phyloP scores from a whole-genome alignment of 768 basidiomycete genomes.

The Leucocoprinus sp. region DNA sequence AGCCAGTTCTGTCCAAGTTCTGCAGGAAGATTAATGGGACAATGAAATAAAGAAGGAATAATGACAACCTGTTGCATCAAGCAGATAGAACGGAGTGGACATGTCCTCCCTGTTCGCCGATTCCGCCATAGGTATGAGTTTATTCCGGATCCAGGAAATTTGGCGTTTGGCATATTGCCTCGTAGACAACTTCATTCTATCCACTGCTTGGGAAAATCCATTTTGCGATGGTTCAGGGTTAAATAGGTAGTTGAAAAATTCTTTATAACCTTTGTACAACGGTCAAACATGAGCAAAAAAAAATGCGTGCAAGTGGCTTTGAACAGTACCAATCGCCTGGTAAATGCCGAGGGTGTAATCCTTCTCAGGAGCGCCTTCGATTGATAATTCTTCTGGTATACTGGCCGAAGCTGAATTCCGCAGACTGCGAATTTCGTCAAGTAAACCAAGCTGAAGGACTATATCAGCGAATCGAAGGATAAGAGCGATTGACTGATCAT shows the following conservation, averaged over 20 bases:
- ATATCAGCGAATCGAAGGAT: background rate
- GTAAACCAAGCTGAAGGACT: conserved; percentile 55
- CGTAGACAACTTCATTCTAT: conserved; percentile 81
- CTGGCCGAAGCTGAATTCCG: conserved; percentile 22
- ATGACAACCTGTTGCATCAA: conserved; percentile 58
- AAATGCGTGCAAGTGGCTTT: conserved; percentile 1
- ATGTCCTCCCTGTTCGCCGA: conserved; percentile 33
- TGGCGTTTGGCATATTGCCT: conserved; percentile 89
- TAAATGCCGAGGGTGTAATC: conserved; percentile 84
- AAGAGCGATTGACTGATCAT: conserved; percentile 11
- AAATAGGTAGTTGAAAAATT: conserved; percentile 69
- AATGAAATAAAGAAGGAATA: background rate
- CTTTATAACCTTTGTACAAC: conserved; percentile 74
- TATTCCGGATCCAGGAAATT: conserved; percentile 86
- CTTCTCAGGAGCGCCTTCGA: conserved; percentile 11
- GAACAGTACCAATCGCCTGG: conserved; percentile 75
- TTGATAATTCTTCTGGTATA: background rate
- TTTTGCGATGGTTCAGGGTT: conserved; percentile 27
- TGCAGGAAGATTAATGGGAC: conserved; percentile 16
- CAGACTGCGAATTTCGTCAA: conserved; percentile 68
- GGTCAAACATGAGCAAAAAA: background rate
- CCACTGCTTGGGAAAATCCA: conserved; percentile 49
- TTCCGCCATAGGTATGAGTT: conserved; percentile 67
- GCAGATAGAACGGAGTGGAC: conserved; percentile 37
- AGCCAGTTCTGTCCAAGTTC: conserved; percentile 52